A percentile compares a stretch with the other conserved stretches of the same genome.
Evolutionary conservation across 176 grass and related monocot genomes (phyloP).

Genomic region (Elaeis guineensis): DNA sequence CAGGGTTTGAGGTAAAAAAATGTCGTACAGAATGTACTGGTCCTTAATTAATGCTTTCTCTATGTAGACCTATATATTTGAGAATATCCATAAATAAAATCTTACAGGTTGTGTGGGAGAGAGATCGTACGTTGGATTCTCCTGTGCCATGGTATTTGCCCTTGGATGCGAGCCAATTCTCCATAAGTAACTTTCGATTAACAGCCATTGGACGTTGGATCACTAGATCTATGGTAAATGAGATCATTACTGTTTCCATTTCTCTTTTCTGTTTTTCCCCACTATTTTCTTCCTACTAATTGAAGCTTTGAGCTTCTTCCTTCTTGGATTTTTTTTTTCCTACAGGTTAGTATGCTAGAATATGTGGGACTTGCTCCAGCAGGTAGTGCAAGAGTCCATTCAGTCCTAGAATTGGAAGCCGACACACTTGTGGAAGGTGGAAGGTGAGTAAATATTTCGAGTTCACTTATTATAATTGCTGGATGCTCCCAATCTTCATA

Average conservation of each 20-base stretch:
- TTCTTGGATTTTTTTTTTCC: neutral
- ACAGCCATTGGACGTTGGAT: neutral
- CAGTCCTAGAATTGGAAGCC: neutral
- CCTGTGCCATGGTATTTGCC: neutral
- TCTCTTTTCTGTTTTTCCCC: no score
- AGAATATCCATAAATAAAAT: neutral
- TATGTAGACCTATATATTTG: neutral
- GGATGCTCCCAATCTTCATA: neutral
- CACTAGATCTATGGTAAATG: neutral
- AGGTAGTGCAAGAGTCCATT: neutral
- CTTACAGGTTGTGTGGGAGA: neutral
- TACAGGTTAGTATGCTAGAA: neutral
- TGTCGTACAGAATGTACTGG: neutral
- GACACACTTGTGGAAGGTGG: neutral
- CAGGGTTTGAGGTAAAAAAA: constrained; percentile 2
- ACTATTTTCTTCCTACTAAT: no score
- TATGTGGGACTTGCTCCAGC: neutral
- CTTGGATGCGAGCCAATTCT: neutral
- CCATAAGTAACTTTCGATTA: neutral
- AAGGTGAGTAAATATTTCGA: neutral
- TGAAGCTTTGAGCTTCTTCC: no score
- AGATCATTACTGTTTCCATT: neutral
- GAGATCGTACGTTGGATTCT: neutral
- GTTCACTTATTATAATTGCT: neutral
- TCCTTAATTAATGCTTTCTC: neutral